These are phyloP conservation scores for Rosa multiflora DNA, from an alignment of 306 rosid species.

Conservation along the genomic window DNA sequence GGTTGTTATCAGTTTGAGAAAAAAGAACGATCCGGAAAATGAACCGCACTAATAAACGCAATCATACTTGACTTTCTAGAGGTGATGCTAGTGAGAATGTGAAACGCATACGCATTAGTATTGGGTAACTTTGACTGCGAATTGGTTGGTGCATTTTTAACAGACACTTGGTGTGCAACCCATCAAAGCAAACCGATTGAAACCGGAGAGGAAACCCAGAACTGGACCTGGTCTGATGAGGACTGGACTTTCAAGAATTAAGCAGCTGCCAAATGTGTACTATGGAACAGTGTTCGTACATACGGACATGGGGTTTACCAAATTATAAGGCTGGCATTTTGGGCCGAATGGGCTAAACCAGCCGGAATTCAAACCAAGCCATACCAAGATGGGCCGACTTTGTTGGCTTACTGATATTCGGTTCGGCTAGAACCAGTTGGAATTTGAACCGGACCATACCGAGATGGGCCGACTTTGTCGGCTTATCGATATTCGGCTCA, in stretches of 20 bases:
- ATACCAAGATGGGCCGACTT: no score
- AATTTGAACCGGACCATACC: no score
- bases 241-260: not conserved
- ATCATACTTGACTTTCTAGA: not conserved
- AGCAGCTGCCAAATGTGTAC: not conserved
- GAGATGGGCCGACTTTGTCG: no score
- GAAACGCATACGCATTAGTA: not conserved
- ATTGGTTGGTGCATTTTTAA: not conserved
- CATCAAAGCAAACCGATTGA: not conserved
- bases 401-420: no score
- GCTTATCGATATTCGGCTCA: no score
- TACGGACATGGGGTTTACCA: not conserved
- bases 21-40: not conserved
- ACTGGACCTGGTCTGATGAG: not conserved
- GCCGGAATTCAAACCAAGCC: no score
- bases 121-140: not conserved
- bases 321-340: no score
- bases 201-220: not conserved
- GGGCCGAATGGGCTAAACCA: no score
- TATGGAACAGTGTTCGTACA: not conserved
- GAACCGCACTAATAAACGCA: not conserved
- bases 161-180: not conserved
- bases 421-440: no score
- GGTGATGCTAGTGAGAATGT: not conserved
- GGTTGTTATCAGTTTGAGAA: not conserved